Base-by-base conservation (phyloP, 2,329 filamentous ascomycete species). In the Penicillium sp. region DNA sequence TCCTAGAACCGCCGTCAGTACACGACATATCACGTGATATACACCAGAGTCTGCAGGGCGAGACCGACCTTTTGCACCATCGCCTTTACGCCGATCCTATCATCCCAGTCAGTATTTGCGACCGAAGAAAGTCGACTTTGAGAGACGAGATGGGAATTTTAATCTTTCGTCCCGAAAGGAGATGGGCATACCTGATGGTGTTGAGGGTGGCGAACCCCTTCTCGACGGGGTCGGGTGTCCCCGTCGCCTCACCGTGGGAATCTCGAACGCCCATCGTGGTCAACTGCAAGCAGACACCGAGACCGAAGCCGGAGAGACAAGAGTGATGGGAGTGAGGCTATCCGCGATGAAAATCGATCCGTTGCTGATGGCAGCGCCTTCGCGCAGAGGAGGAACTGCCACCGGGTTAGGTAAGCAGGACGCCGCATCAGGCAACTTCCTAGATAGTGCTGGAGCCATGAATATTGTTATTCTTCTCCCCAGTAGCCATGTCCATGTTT, bases 201-300 rank as follows among this genome's bases (percentile, higher is more conserved):
- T 88, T 84, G 47, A 93, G 73, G 23, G 89, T 96, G 54, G 90
- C 89, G 60, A 83, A 83, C 40, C 89, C 85, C 63, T 84, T 94
- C 65, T 91, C 79, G 20, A 80, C 73, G 37, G 78, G 77, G 49
- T 76, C 75, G 30, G 78, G 78, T 27, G 76, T 79, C 56, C 70
- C 73, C 32, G 65, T 66, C 44, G 69, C 70, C 59, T 80, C 77
- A 42, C 73, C 67, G 25, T 73, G 72, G 50, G 66, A 69, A 63
- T 80, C 77, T 50, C 74, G 70, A 54, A 72, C 74, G 52, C 72
- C 78, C 78, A 81, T 81, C 37, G 38, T 65, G 49, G 39, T 43
- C 19, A 21, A 23, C 35, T 39, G 20, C 14, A 6, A 31, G 32
- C 42, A 34, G 14, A 11, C 25, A 18, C 17, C 10, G 14, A 21